Percentiles rank a stretch among this genome's conserved stretches.
These are phyloP conservation scores for Leccinum boreale DNA, from an alignment of 768 basidiomycete species.

Conservation along the genomic window DNA sequence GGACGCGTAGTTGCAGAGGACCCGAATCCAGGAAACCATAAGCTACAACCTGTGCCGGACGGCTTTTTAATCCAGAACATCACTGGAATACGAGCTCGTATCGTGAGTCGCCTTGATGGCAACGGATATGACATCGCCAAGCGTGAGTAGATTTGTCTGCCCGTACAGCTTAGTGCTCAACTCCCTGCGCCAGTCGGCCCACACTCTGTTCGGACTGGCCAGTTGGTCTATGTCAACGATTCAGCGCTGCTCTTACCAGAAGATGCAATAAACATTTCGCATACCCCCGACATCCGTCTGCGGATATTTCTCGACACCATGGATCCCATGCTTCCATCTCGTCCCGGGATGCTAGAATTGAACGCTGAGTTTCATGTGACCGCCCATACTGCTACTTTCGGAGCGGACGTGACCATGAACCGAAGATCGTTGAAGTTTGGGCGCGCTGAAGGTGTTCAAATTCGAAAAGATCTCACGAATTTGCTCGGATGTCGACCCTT, in stretches of 20 bases:
- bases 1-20: conserved; percentile 60
- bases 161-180: conserved; percentile 2
- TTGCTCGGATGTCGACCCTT: conserved; percentile 59
- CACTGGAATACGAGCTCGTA: conserved; percentile 72
- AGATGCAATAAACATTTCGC: conserved; percentile 18
- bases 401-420: conserved; percentile 49
- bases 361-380: conserved; percentile 47
- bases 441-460: conserved; percentile 48
- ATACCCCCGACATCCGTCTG: conserved; percentile 47
- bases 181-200: conserved; percentile 63
- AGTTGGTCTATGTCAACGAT: conserved; percentile 81
- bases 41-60: conserved; percentile 57
- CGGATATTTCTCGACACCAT: conserved; percentile 54
- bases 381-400: conserved; percentile 70
- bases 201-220: conserved; percentile 74
- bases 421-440: conserved; percentile 42
- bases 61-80: conserved; percentile 79
- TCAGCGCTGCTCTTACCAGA: conserved; percentile 39
- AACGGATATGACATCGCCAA: conserved; percentile 84
- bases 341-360: conserved; percentile 36
- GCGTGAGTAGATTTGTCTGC: conserved; percentile 44
- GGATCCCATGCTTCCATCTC: conserved; percentile 46
- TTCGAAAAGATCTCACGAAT: conserved; percentile 54
- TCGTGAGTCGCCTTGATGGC: conserved; percentile 77
- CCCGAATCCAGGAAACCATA: conserved; percentile 60